Base-by-base conservation (phyloP, 371 early-diverging fungal genomes). In the Mortierella sp. region DNA sequence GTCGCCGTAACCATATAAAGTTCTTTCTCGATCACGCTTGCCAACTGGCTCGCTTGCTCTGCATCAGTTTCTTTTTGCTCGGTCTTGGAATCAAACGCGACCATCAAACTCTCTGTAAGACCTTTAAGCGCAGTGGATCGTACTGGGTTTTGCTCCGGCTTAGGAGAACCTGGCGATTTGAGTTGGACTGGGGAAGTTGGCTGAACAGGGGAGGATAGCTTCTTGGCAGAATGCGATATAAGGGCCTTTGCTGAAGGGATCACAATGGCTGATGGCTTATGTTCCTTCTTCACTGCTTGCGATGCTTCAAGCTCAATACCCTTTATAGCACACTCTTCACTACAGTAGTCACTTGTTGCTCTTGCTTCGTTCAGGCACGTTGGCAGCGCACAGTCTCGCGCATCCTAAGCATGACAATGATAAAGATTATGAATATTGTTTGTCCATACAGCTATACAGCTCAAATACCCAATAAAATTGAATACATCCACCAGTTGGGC, bases 101-200 rank as follows among this genome's bases (percentile, higher is more conserved):
- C 61, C 70, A 75, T 65, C 24, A 81, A 59, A 63, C 83, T 69
- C 28, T 73, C 80, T 1, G 86, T 83, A 70, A 90, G 76, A 43
- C 86, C 89, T 71, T 89, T 90, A 52, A 88, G 83, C 0, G 88
- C 90, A 40, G 88, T 89, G 35, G 85, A 85, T 22, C 90, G 88
- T 20, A 90, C 81, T 9, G 90, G 87, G 30, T 90, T 87, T 35
- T 87, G 85, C 61, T 87, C 87, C n/a, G 84, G 77, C 40, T 84
- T 84, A 51, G 80, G 83, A 18, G 83, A 81, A 32, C 57, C 62
- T 32, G 72, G 83, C 4, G 64, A 68, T 68, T 73, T 81, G 28
- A 66, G 78, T 35, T 35, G 35, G 6, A 6, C 52, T 28, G 72
- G 83, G 8, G 64, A 68, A 62, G 67, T 75, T 58, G 72, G 78